Evolutionary conservation across 2,329 filamentous ascomycete species (phyloP), one percentile per base, ranked within the genome.

Genomic region (Penicillium sp.): DNA sequence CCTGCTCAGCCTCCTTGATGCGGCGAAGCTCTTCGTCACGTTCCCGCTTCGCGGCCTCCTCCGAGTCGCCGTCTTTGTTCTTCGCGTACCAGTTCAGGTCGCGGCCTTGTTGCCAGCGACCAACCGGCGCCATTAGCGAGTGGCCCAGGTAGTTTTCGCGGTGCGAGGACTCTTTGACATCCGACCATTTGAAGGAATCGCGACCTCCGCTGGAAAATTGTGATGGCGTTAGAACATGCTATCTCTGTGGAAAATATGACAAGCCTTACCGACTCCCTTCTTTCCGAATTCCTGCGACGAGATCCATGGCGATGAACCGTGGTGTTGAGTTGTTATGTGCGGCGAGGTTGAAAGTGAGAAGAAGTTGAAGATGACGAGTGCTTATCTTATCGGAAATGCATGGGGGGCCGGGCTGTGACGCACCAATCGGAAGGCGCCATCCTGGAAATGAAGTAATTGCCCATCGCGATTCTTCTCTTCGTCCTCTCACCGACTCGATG

Each of bases 111-210:
- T 94, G 90, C 92, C 92, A 97, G 63, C 92, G 88, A 7, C 92
- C 92, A 3, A 96, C 91, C 0, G 92, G 90, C 0, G 92, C 92
- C 80, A 93, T 96, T 58, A 97, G 76, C 58, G 89, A 94, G 77
- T 97, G 92, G 52, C 92, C 92, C 7, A 97, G 87, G 72, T 88
- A 88, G 71, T 87, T 96, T 74, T 99, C 92, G 72, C 94, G 91
- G 68, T 96, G 92, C 21, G 83, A 78, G 50, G 91, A 95, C 62
- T 81, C 85, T 71, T 93, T 88, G 68, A 99, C 93, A 64, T 97
- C 91, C 63, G 93, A 89, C 94, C 94, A 97, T 76, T 87, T 92
- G 79, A 99, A 99, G 73, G 97, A 91, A 74, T 89, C 89, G 69
- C 81, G 82, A 59, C 94, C 94, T 68, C 94, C 94, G 63, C 94